Evolutionary conservation across 768 basidiomycete genomes (phyloP).

Genomic region (Suillus discolor): DNA sequence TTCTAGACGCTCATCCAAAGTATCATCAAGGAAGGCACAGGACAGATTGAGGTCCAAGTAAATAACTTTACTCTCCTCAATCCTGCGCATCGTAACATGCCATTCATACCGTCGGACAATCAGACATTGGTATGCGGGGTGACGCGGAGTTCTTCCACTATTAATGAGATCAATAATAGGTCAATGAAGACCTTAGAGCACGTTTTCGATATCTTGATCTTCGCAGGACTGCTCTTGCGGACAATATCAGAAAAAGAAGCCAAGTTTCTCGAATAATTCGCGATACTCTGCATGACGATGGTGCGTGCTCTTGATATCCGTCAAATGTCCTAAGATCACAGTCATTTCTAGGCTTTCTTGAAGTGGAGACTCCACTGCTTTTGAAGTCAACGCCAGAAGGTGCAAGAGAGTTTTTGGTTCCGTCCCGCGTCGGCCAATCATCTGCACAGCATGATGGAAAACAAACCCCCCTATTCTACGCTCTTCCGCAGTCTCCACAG

Average conservation of each 20-base stretch:
- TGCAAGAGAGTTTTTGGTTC: conserved; percentile 91
- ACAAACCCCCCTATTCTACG: conserved; percentile 65
- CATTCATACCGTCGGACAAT: conserved; percentile 83
- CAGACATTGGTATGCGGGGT: conserved; percentile 65
- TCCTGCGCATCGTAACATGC: conserved; percentile 67
- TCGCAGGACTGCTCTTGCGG: conserved; percentile 68
- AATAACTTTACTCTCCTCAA: conserved; percentile 75
- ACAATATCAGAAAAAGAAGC: conserved; percentile 82
- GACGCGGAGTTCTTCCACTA: background rate
- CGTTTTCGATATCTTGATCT: conserved; percentile 90
- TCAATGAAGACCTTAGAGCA: conserved; percentile 84
- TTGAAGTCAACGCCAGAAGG: conserved; percentile 94
- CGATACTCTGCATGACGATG: conserved; percentile 69
- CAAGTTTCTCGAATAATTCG: conserved; percentile 80
- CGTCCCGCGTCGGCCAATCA: conserved; percentile 56
- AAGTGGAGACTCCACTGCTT: conserved; percentile 92
- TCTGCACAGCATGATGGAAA: conserved; percentile 19
- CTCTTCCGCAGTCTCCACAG: conserved; percentile 92
- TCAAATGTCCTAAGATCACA: conserved; percentile 10
- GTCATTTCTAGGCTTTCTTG: conserved; percentile 69
- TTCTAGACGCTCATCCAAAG: conserved; percentile 11
- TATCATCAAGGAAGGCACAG: conserved; percentile 54
- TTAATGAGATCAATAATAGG: conserved; percentile 42
- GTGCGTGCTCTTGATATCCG: conserved; percentile 41
- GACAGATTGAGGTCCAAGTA: conserved; percentile 82